Evolutionary conservation across 73 alveolate species (phyloP), one percentile per base, ranked within the genome.

Genomic region (Effrenium voratum): DNA sequence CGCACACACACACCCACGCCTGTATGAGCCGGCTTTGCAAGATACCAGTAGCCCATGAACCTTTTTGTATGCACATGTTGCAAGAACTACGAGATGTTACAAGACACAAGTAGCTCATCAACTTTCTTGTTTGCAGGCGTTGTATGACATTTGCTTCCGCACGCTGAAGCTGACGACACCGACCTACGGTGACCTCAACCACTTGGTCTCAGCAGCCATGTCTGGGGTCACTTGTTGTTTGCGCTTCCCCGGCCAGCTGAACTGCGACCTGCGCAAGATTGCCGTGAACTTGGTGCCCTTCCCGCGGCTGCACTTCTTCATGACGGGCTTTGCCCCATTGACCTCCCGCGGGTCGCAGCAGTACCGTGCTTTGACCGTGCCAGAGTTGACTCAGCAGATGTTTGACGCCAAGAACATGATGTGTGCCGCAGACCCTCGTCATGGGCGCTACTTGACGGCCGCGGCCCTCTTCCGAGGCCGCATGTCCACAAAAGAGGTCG

Each of bases 231-330:
- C 83, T 10, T 79, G 90, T 38, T 79, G 90, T 66, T 46, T 79
- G 90, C 90, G 90, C 38, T 99, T 99, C 99, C 99, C 99, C 49
- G 99, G 99, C 86, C 99, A 99, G 99, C 99, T 99, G 93, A 99
- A 99, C 99, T 99, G 99, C 68, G 99, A 99, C 98, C 99, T 99
- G 99, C 99, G 99, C 99, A 99, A 99, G 99, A 98, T 99, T 93
- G 99, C 99, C 70, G 99, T 99, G 99, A 99, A 99, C 99, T 98
- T 99, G 99, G 99, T 99, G 93, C 99, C 99, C 92, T 99, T 99
- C 99, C 99, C 99, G 85, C 99, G 99, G 81, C 99, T 99, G 99
- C 99, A 99, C 99, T 99, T 99, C 99, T 99, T 99, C 99, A 99
- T 99, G 99, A 99, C 99, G 98, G 99, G 99, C 77, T 99, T 99